Percentiles rank a stretch among this genome's conserved stretches.
These are phyloP conservation scores for Salix arbutifolia DNA, from an alignment of 345 rosid genomes.

Conservation along the genomic window DNA sequence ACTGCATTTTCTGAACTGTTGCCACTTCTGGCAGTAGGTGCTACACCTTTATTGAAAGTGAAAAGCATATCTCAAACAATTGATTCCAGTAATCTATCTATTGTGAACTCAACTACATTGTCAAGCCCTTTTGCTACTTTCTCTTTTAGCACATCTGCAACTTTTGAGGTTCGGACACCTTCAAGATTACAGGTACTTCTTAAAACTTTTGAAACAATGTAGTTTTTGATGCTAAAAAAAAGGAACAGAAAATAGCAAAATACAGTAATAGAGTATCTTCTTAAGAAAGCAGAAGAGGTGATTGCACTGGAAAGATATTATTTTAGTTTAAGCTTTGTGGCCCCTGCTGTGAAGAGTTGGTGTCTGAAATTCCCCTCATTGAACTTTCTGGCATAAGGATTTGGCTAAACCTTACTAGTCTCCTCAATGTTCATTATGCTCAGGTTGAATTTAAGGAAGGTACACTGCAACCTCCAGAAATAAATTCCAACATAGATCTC, in stretches of 20 bases:
- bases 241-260: neutral
- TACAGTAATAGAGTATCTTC: neutral
- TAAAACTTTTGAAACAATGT: neutral
- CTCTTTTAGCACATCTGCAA: constrained; percentile 80
- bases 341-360: neutral
- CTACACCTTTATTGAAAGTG: constrained; percentile 69
- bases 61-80: constrained; percentile 63
- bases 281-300: neutral
- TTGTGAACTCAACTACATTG: constrained; percentile 63
- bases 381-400: neutral
- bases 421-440: constrained; percentile 9
- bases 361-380: neutral
- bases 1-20: constrained; percentile 89
- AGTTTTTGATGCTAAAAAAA: neutral
- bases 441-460: constrained; percentile 94
- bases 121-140: constrained; percentile 77
- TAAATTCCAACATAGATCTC: constrained; percentile 67
- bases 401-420: neutral
- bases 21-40: constrained; percentile 78
- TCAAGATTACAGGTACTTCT: constrained; percentile 73
- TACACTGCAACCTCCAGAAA: constrained; percentile 70
- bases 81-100: constrained; percentile 44
- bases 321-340: neutral
- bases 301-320: neutral
- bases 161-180: constrained; percentile 74